Base-by-base conservation (phyloP, 1,284 basidiomycete species). In the Tilletia horrida region DNA sequence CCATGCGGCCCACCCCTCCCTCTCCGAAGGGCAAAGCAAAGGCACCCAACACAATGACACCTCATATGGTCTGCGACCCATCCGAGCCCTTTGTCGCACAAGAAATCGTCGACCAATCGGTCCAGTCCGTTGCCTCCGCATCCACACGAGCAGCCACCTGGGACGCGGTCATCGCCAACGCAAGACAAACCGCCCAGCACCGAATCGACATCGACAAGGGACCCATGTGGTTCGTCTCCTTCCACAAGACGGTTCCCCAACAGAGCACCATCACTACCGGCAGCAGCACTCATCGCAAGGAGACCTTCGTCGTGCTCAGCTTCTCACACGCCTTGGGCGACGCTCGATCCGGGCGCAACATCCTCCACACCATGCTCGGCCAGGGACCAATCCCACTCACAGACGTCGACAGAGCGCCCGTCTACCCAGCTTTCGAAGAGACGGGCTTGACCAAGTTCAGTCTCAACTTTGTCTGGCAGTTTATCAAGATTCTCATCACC, bases 251-350 rank as follows among this genome's bases (percentile, higher is more conserved):
- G n/a, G n/a, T n/a, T n/a, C n/a, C 43, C 43, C 43, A 44, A 8
- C 9, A 9, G 43, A 18, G 9, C 43, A 44, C 43, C 43, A 44
- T 18, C n/a, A n/a, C 27, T 6, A 21, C 50, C 21, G 6, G 21
- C 8, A 21, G 3, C 21, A 25, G 25, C n/a, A 23, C 23, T 27
- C 23, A 48, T 6, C 16, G 45, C 16, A 18, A 48, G 16, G 45
- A 52, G 35, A 40, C 35, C 29, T 40, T 29, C 55, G 11, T 59
- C 55, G 23, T 59, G 27, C 55, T 59, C 55, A 40, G 55, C 27
- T 59, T 25, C 55, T 59, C 55, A 13, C 55, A 59, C 55, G 55
- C 55, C 29, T 21, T 59, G 29, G 31, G 27, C 55, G 55, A 59
- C 27, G 55, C 27, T 9, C 55, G 55, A 16, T 25, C 27, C 23